A percentile compares a stretch with the other conserved stretches of the same genome.
Evolutionary conservation across 257 asterid genomes (phyloP).

Genomic region (Capsicum chinense): DNA sequence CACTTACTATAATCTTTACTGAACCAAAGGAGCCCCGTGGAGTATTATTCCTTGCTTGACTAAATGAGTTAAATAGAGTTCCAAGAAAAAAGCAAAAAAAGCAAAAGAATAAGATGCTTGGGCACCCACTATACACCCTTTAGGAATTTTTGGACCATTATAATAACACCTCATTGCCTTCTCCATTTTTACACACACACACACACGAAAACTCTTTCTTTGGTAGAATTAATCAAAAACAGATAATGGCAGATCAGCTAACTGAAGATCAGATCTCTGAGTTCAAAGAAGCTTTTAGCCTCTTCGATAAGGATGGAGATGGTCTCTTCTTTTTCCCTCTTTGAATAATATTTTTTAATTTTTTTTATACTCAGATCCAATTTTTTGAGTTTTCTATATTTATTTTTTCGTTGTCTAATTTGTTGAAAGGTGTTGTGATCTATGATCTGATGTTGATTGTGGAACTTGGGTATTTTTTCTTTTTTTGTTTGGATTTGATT

Average conservation of each 20-base stretch:
- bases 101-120: neutral
- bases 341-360: too few species aligned
- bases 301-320: conserved; percentile 33
- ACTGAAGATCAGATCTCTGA: conserved; percentile 32
- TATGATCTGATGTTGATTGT: neutral
- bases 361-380: neutral
- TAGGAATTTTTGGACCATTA: conserved; percentile 6
- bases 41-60: neutral
- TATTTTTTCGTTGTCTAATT: neutral
- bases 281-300: conserved; percentile 32
- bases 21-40: too few species aligned
- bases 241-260: conserved; percentile 32
- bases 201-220: neutral
- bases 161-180: conserved; percentile 16
- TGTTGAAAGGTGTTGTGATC: conserved; percentile 4
- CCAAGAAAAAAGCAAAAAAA: too few species aligned
- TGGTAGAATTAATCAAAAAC: neutral
- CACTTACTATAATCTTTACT: too few species aligned
- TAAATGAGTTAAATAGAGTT: neutral
- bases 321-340: neutral
- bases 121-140: neutral
- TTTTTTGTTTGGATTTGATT: conserved; percentile 11
- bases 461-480: neutral
- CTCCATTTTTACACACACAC: conserved; percentile 19
- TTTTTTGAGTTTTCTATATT: neutral